Percentiles rank a stretch among this genome's conserved stretches.
Conservation (phyloP, 1,284 basidiomycete genomes). For the Austroboletus niveus region DNA sequence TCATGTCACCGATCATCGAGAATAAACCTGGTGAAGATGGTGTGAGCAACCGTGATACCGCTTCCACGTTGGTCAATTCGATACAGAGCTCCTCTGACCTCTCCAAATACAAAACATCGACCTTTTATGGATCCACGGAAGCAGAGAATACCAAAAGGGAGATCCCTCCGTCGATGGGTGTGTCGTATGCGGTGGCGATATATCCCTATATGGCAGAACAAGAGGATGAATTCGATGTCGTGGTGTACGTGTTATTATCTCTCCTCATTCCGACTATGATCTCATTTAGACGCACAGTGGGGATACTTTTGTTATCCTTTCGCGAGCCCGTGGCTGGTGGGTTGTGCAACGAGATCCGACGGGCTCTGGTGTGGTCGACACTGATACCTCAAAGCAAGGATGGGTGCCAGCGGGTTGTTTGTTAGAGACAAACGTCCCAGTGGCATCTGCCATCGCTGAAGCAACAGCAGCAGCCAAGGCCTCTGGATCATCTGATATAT, state of each 20-base stretch:
- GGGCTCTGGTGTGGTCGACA: slow-evolving; percentile 77
- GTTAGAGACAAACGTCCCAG: slow-evolving; percentile 85
- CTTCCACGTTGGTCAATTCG: slow-evolving; percentile 19
- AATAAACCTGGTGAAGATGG: slow-evolving; percentile 42
- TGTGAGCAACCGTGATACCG: slow-evolving; percentile 16
- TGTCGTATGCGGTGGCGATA: slow-evolving; percentile 88
- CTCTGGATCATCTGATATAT: slow-evolving; percentile 43
- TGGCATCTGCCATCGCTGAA: slow-evolving; percentile 74
- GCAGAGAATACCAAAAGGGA: slow-evolving; percentile 41
- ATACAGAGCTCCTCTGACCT: slow-evolving; percentile 19
- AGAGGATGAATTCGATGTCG: slow-evolving; percentile 97
- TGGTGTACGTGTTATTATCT: slow-evolving; percentile 71
- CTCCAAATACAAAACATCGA: slow-evolving; percentile 16
- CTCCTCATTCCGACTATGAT: slow-evolving; percentile 1
- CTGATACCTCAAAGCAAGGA: slow-evolving; percentile 74
- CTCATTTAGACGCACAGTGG: slow-evolving; percentile 47
- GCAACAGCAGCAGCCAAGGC: slow-evolving; percentile 56
- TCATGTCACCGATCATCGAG: slow-evolving; percentile 59
- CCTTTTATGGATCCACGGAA: slow-evolving; percentile 18
- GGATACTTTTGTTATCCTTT: slow-evolving; percentile 91
- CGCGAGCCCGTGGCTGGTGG: slow-evolving; percentile 97
- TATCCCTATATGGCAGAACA: slow-evolving; percentile 96
- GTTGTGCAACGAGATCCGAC: slow-evolving; percentile 93
- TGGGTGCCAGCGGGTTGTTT: slow-evolving; percentile 94
- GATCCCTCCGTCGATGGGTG: slow-evolving; percentile 54